These are phyloP conservation scores for Exophiala phaeomuriformis DNA, from an alignment of 2,329 filamentous ascomycete genomes.

Conservation along the genomic window DNA sequence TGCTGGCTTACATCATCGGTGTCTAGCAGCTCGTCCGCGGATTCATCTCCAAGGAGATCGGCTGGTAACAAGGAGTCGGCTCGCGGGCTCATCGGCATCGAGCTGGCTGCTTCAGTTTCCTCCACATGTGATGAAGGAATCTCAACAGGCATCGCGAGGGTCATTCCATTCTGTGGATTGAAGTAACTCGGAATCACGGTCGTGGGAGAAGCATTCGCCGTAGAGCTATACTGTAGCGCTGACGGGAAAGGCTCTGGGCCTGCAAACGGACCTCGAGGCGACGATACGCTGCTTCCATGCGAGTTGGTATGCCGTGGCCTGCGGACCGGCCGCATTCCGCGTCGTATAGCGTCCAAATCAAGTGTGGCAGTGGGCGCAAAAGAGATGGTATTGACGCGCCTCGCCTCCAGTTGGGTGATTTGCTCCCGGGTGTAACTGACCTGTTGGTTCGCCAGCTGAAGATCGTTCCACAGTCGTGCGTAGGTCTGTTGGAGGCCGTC, in stretches of 20 bases:
- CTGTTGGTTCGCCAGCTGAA: slow-evolving; percentile 24
- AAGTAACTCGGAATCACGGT: slow-evolving; percentile 49
- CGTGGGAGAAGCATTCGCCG: slow-evolving; percentile 46
- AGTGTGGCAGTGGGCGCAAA: slow-evolving; percentile 36
- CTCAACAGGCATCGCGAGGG: slow-evolving; percentile 41
- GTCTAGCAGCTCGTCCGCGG: slow-evolving; percentile 24
- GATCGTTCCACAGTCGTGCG: slow-evolving; percentile 29
- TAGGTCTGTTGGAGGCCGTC: slow-evolving; percentile 39
- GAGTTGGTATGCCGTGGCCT: slow-evolving; percentile 41
- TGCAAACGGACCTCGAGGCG: slow-evolving; percentile 36
- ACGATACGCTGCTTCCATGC: slow-evolving; percentile 42
- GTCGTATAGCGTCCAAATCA: slow-evolving; percentile 38
- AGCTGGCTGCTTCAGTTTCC: slow-evolving; percentile 50
- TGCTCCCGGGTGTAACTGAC: slow-evolving; percentile 22
- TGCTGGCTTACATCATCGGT: slow-evolving; percentile 28
- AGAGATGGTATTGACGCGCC: slow-evolving; percentile 37
- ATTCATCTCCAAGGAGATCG: slow-evolving; percentile 53
- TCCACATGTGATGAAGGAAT: slow-evolving; percentile 28
- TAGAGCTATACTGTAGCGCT: slow-evolving; percentile 40
- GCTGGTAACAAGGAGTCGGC: slow-evolving; percentile 56
- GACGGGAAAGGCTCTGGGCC: slow-evolving; percentile 36
- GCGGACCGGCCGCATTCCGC: slow-evolving; percentile 35
- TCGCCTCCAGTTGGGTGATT: slow-evolving; percentile 30
- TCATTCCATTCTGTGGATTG: slow-evolving; percentile 58
- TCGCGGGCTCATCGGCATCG: slow-evolving; percentile 57